Base-by-base conservation (phyloP, 768 basidiomycete species). In the Suillus fuscotomentosus region DNA sequence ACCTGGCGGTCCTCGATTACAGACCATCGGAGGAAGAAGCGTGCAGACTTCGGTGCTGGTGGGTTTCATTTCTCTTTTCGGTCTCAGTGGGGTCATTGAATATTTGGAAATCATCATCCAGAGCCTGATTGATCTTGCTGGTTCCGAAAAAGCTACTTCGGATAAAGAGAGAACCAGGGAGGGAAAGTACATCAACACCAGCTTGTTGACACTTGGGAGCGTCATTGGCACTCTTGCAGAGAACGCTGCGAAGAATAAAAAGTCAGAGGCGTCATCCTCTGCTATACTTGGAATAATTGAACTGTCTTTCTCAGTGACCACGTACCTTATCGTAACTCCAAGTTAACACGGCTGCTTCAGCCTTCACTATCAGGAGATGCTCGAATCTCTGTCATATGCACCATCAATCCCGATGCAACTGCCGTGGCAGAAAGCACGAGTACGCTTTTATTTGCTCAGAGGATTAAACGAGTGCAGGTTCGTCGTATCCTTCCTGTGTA, bases 181-280 rank as follows among this genome's bases (percentile, higher is more conserved):
- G 75, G 97, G 97, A 14, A 94, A 92, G 72, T 97, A 95, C 72
- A 99, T 99, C 78, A 99, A 99, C 71, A 93, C 91, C 63, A 97
- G 94, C 73, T 81, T 99, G 65, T 84, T 99, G 48, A 97, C 96
- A 5, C 86, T 99, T 11, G 95, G 96, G 34, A 89, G 89, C 3
- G 96, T 98, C 65, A 99, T 99, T 67, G 86, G 87, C 2, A 98
- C 95, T 17, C 82, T 98, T 1, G 92, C 92, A 1, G 96, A 97
- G 72, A 95, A 95, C 69, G 88, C 92, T 9, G 82, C 86, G 0
- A 90, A 88, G 76, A 83, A 84, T 65, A 94, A 92, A 77, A 83
- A 60, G 88, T 91, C 64, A n/a, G 81, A 68, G 10, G 2, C 6
- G 13, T 31, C 43, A 24, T 53, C 38, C 13, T 34, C 3, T 17